Base-by-base conservation (phyloP, 768 basidiomycete genomes). In the Russula ochroleuca region DNA sequence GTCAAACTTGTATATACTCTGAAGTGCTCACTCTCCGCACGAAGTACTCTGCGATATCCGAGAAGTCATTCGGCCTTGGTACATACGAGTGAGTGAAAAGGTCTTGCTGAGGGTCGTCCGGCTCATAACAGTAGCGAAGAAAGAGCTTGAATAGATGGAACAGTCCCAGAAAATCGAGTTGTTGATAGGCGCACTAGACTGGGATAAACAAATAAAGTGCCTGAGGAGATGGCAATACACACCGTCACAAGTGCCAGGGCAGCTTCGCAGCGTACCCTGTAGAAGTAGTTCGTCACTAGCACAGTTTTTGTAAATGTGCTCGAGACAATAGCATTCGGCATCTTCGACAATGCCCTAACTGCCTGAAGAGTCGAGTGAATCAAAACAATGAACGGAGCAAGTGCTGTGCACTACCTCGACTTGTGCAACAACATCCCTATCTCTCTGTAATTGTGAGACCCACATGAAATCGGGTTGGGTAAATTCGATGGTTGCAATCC, bases 401-500 rank as follows among this genome's bases (percentile, higher is more conserved):
- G 17, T 63, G 17, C 31, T 23, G 45, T 49, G 57, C 38, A 25
- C 17, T 43, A 92, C 96, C 86, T 98, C 95, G 15, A 98, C 79
- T 74, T 99, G 97, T 2, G 96, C 97, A 23, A 98, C 88, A 41
- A 99, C 95, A 75, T 99, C 97, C 65, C 94, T 80, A 75, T 99
- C 97, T 61, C 94, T 81, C 75, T 96, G 93, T 56, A 99, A 78
- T 73, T 98, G 97, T 45, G 88, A 92, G 23, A 96, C 90, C 94
- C 95, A 99, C 92, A 96, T 96, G 71, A 94, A 98, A 77, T 95
- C 94, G 48, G 92, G 93, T 76, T 98, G 94, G 56, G 95, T 90
- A 67, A 96, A 98, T 66, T 85, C 86, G 65, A 98, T 83, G 43
- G 82, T 82, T n/a, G 92, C 90, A 59, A 98, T 90, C 97, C 97